Conservation (phyloP, 768 basidiomycete species). For the Sporobolomyces pararoseus region DNA sequence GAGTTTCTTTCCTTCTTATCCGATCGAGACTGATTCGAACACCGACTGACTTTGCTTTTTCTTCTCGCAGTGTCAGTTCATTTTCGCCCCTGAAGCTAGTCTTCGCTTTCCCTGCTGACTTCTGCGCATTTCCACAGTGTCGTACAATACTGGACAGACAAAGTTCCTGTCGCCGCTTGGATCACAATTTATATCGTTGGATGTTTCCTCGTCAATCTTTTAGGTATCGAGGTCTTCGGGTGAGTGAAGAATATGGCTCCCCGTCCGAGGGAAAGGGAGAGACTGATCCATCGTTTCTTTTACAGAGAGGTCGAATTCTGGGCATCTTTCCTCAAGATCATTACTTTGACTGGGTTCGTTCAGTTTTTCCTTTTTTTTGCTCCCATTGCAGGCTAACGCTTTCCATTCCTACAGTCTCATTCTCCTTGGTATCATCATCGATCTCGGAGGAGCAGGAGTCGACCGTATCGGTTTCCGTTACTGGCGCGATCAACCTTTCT, state of each 20-base stretch:
- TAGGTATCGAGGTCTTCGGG: slow-evolving; percentile 40
- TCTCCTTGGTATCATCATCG: slow-evolving; percentile 57
- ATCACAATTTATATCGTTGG: slow-evolving; percentile 32
- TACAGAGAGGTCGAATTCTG: slow-evolving; percentile 48
- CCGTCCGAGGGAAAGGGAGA: too few relatives aligned
- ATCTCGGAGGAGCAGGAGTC: slow-evolving; percentile 60
- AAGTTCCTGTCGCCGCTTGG: slow-evolving; percentile 27
- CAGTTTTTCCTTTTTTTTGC: not conserved
- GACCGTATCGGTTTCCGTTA: slow-evolving; percentile 57
- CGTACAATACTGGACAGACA: slow-evolving; percentile 36
- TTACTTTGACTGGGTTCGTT: slow-evolving; percentile 34
- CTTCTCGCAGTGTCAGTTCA: too few relatives aligned
- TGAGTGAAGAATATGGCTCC: slow-evolving; percentile 18
- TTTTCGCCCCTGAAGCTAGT: not conserved
- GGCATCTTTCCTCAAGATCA: slow-evolving; percentile 50
- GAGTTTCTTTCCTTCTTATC: too few relatives aligned
- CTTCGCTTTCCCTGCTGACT: too few relatives aligned
- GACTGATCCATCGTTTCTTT: too few relatives aligned
- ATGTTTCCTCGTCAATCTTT: slow-evolving; percentile 28
- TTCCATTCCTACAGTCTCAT: slow-evolving; percentile 49
- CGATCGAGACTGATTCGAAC: too few relatives aligned
- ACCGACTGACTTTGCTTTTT: too few relatives aligned
- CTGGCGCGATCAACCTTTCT: slow-evolving; percentile 47
- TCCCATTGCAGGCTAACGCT: slow-evolving; percentile 36
- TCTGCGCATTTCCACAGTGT: too few relatives aligned